These are phyloP conservation scores for Candida ipomoeae DNA, from an alignment of 805 yeast species.

Conservation along the genomic window DNA sequence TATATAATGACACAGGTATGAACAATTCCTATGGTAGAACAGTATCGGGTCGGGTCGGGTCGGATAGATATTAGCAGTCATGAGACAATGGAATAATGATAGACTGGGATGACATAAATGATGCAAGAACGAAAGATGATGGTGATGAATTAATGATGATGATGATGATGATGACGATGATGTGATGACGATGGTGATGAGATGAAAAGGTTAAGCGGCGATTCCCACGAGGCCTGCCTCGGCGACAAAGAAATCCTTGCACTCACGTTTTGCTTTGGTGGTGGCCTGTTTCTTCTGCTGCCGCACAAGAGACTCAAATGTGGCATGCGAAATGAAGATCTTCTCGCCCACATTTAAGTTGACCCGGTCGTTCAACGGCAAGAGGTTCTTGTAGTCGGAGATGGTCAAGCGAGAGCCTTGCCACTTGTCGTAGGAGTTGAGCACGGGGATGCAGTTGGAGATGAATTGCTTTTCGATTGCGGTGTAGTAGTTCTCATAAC, in stretches of 20 bases:
- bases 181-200: no score
- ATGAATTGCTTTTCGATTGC: slow-evolving; percentile 34
- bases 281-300: slow-evolving; percentile 4
- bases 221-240: slow-evolving; percentile 14
- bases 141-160: no score
- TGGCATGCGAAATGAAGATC: slow-evolving; percentile 12
- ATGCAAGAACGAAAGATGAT: no score
- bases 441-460: slow-evolving; percentile 33
- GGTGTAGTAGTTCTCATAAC: slow-evolving; percentile 17
- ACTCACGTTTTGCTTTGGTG: neutral
- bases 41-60: no score
- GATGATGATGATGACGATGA: no score
- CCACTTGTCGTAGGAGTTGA: slow-evolving; percentile 41
- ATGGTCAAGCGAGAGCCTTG: slow-evolving; percentile 14
- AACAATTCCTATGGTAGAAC: no score
- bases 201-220: neutral
- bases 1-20: no score
- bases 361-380: slow-evolving; percentile 9
- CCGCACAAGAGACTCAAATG: slow-evolving; percentile 10
- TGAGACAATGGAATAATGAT: no score
- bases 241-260: slow-evolving; percentile 15
- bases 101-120: no score
- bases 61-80: no score
- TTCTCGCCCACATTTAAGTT: slow-evolving; percentile 9
- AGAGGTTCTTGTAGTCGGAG: slow-evolving; percentile 9